These are phyloP conservation scores for Trichoderma polysporum DNA, from an alignment of 2,329 filamentous ascomycete genomes.

Conservation along the genomic window DNA sequence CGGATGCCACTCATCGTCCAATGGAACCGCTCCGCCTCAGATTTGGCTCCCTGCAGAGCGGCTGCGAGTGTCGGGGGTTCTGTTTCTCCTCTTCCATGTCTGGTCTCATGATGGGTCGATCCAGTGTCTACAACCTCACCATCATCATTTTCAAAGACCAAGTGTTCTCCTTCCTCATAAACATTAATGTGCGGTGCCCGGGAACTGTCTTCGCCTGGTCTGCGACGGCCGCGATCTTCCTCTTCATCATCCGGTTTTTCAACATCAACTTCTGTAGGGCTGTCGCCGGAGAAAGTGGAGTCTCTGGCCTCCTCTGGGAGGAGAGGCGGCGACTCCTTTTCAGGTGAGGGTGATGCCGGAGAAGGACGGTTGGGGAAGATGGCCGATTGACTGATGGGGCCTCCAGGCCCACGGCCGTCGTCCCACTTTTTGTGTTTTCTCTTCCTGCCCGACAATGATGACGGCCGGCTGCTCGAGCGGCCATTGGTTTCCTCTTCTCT, in stretches of 20 bases:
- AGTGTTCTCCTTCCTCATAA: constrained; percentile 76
- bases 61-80: constrained; percentile 20
- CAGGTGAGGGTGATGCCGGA: constrained; percentile 26
- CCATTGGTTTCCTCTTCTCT: constrained; percentile 67
- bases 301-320: constrained; percentile 33
- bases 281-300: constrained; percentile 36
- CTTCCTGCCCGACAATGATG: constrained; percentile 59
- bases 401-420: constrained; percentile 73
- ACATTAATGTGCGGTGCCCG: constrained; percentile 55
- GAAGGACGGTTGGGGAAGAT: constrained; percentile 65
- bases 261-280: constrained; percentile 32
- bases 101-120: constrained; percentile 34
- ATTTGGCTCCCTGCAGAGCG: constrained; percentile 23
- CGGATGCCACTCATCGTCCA: constrained; percentile 46
- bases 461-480: constrained; percentile 56
- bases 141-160: constrained; percentile 81
- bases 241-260: constrained; percentile 28
- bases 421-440: constrained; percentile 68
- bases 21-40: constrained; percentile 14
- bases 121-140: constrained; percentile 75
- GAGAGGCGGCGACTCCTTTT: constrained; percentile 33
- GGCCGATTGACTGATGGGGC: constrained; percentile 85
- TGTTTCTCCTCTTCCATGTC: constrained; percentile 10
- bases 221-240: constrained; percentile 24
- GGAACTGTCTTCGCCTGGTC: background rate